phyloP scores from a whole-genome alignment of 129 eudicot species.

The Lonicera japonica region DNA sequence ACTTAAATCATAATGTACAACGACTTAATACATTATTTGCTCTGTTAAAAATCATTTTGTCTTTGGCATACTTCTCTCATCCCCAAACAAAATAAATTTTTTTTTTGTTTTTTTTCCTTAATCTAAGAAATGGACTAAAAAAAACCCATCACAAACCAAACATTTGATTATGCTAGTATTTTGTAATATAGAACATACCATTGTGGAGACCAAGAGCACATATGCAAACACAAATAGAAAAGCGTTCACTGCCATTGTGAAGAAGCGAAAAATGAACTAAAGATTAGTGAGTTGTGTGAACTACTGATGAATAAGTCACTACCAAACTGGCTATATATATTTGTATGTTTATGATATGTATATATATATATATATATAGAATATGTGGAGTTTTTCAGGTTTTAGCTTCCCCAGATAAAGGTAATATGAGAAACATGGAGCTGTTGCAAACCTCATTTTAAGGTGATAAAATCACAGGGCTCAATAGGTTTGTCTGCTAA shows the following conservation, averaged over 20 bases:
- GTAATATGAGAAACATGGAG: neutral
- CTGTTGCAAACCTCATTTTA: neutral
- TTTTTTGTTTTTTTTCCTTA: too few species aligned
- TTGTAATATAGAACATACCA: constrained; percentile 11
- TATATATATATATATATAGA: neutral
- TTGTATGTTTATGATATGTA: too few species aligned
- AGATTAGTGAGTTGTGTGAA: neutral
- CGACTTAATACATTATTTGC: too few species aligned
- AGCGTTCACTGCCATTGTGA: constrained; percentile 13
- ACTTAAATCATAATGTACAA: too few species aligned
- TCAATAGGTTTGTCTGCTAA: neutral
- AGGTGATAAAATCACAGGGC: neutral
- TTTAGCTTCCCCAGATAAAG: constrained; percentile 4
- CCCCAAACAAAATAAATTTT: too few species aligned
- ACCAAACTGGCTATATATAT: neutral
- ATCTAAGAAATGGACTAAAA: too few species aligned
- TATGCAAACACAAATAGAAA: constrained; percentile 8
- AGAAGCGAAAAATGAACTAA: neutral
- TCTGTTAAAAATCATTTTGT: too few species aligned
- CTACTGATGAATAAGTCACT: neutral
- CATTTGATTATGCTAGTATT: too few species aligned
- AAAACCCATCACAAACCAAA: too few species aligned
- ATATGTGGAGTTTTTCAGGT: neutral
- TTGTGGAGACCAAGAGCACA: constrained; percentile 6
- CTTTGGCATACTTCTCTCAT: too few species aligned